A percentile compares a stretch with the other conserved stretches of the same genome.
Conservation (phyloP, 2,329 filamentous ascomycete species). For the Ophiostoma pallidulum region DNA sequence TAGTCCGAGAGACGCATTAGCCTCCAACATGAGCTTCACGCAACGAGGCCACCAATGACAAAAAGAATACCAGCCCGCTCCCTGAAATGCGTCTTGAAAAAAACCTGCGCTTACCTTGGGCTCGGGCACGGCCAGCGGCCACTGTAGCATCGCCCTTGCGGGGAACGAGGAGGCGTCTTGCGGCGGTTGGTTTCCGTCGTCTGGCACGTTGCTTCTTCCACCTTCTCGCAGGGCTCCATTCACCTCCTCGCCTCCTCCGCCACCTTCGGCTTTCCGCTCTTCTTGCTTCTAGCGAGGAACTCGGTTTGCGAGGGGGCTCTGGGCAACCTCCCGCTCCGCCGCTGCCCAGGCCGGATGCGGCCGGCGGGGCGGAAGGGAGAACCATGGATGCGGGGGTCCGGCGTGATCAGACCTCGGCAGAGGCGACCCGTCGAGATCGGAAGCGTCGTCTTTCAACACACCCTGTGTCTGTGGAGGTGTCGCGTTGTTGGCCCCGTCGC, state of each 20-base stretch:
- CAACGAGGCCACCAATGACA: too few relatives aligned
- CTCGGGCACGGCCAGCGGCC: too few relatives aligned
- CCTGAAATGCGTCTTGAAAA: too few relatives aligned
- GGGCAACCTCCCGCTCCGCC: conserved; percentile 1
- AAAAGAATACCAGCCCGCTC: too few relatives aligned
- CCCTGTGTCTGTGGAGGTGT: neutral
- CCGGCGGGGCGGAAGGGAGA: conserved; percentile 13
- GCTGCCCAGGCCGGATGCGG: conserved; percentile 9
- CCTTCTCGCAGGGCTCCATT: neutral
- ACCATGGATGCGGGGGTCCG: conserved; percentile 2
- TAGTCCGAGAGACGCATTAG: too few relatives aligned
- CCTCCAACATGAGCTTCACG: too few relatives aligned
- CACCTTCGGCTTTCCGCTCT: too few relatives aligned
- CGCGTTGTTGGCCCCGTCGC: neutral
- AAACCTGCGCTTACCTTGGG: too few relatives aligned
- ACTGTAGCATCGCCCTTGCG: neutral
- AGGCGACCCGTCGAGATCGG: neutral
- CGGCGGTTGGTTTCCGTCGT: neutral
- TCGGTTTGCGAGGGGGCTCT: conserved; percentile 5
- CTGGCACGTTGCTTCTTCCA: neutral
- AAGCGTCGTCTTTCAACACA: neutral
- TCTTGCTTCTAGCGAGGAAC: conserved; percentile 9
- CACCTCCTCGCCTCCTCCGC: too few relatives aligned
- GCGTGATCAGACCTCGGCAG: neutral
- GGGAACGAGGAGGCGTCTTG: neutral